phyloP scores from a whole-genome alignment of 805 yeast genomes.

The Hanseniaspora lachancei region DNA sequence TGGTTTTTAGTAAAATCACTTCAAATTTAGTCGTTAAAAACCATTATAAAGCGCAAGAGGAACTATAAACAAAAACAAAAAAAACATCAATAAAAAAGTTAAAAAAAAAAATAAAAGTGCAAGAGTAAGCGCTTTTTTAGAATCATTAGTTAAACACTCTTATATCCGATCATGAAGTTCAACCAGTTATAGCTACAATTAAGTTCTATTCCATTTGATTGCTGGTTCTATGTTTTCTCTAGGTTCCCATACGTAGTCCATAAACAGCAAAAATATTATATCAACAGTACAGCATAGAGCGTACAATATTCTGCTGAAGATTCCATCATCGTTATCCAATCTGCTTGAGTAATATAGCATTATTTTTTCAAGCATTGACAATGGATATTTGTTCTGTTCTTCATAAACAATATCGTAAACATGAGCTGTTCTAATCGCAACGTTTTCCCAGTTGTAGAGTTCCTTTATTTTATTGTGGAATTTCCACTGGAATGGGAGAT shows the following conservation, averaged over 20 bases:
- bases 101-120: not conserved
- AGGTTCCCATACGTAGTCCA: conserved; percentile 60
- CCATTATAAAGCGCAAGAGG: not conserved
- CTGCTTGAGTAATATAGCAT: conserved; percentile 41
- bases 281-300: conserved; percentile 74
- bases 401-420: conserved; percentile 47
- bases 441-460: conserved; percentile 88
- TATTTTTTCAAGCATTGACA: conserved; percentile 46
- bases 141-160: not conserved
- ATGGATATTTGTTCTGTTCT: conserved; percentile 32
- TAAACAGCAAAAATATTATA: conserved; percentile 43
- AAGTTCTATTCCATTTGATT: conserved; percentile 45
- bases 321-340: conserved; percentile 37
- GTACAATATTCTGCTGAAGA: conserved; percentile 77
- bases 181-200: not conserved
- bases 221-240: conserved; percentile 56
- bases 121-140: not conserved
- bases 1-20: not conserved
- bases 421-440: conserved; percentile 71
- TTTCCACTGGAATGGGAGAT: conserved; percentile 23
- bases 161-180: conserved; percentile 2
- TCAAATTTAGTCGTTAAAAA: not conserved
- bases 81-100: not conserved
- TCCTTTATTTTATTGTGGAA: conserved; percentile 66
- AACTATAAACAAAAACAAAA: not conserved